These are phyloP conservation scores for Magnaporthiopsis rhizophila DNA, from an alignment of 2,329 filamentous ascomycete species.

Conservation along the genomic window DNA sequence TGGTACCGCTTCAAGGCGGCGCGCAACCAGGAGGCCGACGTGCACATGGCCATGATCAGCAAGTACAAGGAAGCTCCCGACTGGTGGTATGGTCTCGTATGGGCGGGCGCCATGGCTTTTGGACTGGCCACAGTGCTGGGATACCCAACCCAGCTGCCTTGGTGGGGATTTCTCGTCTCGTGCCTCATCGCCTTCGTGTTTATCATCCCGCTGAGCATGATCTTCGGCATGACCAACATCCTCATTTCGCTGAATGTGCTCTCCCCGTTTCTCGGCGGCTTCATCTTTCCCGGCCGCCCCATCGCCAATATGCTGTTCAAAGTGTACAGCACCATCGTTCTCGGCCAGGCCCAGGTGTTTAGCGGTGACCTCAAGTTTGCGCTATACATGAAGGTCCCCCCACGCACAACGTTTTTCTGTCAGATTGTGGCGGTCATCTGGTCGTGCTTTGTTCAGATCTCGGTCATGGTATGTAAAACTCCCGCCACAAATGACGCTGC, in stretches of 20 bases:
- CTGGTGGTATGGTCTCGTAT: slow-evolving; percentile 56
- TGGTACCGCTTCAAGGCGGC: slow-evolving; percentile 54
- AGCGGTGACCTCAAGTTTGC: slow-evolving; percentile 60
- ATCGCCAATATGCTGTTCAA: slow-evolving; percentile 68
- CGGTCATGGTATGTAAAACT: slow-evolving; percentile 28
- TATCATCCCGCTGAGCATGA: slow-evolving; percentile 59
- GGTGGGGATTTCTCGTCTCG: slow-evolving; percentile 65
- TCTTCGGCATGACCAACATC: slow-evolving; percentile 62
- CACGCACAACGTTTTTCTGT: slow-evolving; percentile 56
- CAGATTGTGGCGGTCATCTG: slow-evolving; percentile 60
- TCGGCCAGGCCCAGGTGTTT: slow-evolving; percentile 58
- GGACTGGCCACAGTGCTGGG: slow-evolving; percentile 47
- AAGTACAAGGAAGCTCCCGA: slow-evolving; percentile 55
- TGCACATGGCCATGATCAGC: slow-evolving; percentile 57
- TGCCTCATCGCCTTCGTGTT: slow-evolving; percentile 57
- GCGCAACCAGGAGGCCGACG: slow-evolving; percentile 52
- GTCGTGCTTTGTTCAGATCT: slow-evolving; percentile 58
- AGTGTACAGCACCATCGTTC: slow-evolving; percentile 55
- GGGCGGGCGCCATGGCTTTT: slow-evolving; percentile 42
- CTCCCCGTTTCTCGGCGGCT: slow-evolving; percentile 67
- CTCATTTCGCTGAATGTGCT: slow-evolving; percentile 67
- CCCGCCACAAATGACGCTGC: too few relatives aligned
- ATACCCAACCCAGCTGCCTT: slow-evolving; percentile 59
- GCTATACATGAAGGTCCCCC: slow-evolving; percentile 67
- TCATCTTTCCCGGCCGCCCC: slow-evolving; percentile 65